phyloP scores from a whole-genome alignment of 1,139 yeast genomes.

The Hansenula lynferdii region DNA sequence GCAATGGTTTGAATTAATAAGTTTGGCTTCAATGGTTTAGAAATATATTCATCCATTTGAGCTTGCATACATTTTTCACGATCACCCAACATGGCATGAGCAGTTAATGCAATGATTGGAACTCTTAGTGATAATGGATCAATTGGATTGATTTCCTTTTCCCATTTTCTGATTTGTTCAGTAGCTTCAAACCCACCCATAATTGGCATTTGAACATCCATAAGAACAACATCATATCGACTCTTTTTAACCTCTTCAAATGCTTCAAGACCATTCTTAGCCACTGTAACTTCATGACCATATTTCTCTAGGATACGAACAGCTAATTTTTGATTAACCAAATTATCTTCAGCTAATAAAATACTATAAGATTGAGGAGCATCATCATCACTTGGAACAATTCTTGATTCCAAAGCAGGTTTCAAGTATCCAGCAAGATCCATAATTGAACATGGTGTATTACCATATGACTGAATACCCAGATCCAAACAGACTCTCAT shows the following conservation, averaged over 20 bases:
- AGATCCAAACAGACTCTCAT: conserved; percentile 79
- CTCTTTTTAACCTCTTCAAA: conserved; percentile 61
- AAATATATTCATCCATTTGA: conserved; percentile 87
- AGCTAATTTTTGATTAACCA: conserved; percentile 83
- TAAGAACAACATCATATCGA: conserved; percentile 69
- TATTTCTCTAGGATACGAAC: conserved; percentile 78
- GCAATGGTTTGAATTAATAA: conserved; percentile 77
- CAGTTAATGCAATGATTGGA: conserved; percentile 85
- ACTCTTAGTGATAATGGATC: conserved; percentile 58
- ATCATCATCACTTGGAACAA: conserved; percentile 75
- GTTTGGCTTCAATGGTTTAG: conserved; percentile 83
- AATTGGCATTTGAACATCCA: conserved; percentile 96
- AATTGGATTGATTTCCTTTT: conserved; percentile 60
- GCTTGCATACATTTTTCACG: conserved; percentile 80
- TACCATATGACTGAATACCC: conserved; percentile 85
- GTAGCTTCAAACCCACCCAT: conserved; percentile 96
- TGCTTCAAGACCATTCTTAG: conserved; percentile 82
- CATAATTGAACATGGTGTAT: conserved; percentile 77
- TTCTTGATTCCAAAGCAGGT: conserved; percentile 79
- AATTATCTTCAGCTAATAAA: conserved; percentile 79
- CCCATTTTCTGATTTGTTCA: conserved; percentile 83
- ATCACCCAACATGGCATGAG: conserved; percentile 88
- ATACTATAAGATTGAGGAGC: conserved; percentile 73
- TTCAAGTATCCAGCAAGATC: conserved; percentile 79
- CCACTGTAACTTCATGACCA: conserved; percentile 78